These are phyloP conservation scores for Aspergillus luchuensis DNA, from an alignment of 2,329 filamentous ascomycete genomes.

Conservation along the genomic window DNA sequence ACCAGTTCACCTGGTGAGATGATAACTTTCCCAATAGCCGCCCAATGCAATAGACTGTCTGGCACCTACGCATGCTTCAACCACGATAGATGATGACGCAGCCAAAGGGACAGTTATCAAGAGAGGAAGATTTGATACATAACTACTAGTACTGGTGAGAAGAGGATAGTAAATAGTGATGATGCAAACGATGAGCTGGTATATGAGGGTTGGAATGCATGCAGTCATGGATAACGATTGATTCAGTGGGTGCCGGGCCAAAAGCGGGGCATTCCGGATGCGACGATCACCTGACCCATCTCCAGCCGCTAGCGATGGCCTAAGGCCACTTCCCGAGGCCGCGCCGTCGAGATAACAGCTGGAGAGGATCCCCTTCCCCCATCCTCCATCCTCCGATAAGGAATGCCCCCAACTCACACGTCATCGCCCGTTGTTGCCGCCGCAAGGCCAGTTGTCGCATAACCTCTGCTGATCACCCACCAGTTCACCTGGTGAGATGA, in stretches of 20 bases:
- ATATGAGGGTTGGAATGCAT: background rate
- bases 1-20: too few relatives aligned
- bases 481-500: background rate
- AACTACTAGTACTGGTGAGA: background rate
- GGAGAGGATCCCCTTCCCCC: constrained; percentile 4
- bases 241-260: background rate
- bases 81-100: background rate
- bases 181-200: background rate
- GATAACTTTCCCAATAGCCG: too few relatives aligned
- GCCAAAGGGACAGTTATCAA: background rate
- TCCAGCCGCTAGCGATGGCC: constrained; percentile 1
- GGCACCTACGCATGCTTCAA: too few relatives aligned
- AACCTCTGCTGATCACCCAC: background rate
- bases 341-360: constrained; percentile 5
- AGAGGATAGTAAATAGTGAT: background rate
- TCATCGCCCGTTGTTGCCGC: constrained; percentile 16
- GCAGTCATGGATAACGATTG: background rate
- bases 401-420: constrained; percentile 16
- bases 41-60: too few relatives aligned
- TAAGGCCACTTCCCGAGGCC: constrained; percentile 14
- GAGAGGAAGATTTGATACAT: background rate
- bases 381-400: constrained; percentile 1
- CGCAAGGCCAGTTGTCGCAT: background rate
- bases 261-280: constrained; percentile 17
- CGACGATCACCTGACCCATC: constrained; percentile 28